These are phyloP conservation scores for Hericium alpestre DNA, from an alignment of 768 basidiomycete species.

Conservation along the genomic window DNA sequence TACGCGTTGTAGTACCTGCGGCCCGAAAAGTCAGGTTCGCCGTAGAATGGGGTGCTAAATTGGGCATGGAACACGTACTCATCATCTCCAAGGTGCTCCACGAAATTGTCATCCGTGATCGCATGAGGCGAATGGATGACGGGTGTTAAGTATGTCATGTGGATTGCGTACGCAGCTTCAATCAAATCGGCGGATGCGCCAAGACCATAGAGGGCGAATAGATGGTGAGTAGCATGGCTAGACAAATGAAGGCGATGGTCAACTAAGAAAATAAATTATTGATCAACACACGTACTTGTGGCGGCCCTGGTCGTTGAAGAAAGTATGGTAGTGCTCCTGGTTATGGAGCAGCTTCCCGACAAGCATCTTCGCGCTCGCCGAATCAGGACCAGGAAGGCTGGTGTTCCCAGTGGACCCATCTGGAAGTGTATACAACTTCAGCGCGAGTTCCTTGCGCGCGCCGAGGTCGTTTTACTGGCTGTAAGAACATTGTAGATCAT, in stretches of 20 bases:
- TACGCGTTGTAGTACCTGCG: conserved; percentile 47
- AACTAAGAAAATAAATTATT: too few species aligned
- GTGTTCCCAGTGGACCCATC: background rate
- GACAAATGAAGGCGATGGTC: background rate
- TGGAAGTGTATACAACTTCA: background rate
- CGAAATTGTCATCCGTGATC: conserved; percentile 39
- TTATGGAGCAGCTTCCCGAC: conserved; percentile 32
- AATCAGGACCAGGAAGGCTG: background rate
- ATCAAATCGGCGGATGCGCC: conserved; percentile 37
- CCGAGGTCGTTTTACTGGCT: too few species aligned
- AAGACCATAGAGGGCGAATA: conserved; percentile 48
- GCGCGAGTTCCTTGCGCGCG: background rate
- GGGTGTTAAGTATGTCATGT: conserved; percentile 26
- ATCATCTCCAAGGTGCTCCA: conserved; percentile 45
- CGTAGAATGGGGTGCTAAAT: too few species aligned
- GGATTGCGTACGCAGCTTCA: conserved; percentile 30
- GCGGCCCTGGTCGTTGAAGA: conserved; percentile 32
- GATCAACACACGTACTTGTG: conserved; percentile 17
- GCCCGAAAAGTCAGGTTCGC: too few species aligned
- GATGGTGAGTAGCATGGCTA: conserved; percentile 48
- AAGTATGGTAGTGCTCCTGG: conserved; percentile 41
- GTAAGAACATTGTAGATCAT: too few species aligned
- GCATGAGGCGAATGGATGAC: conserved; percentile 31
- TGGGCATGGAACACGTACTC: conserved; percentile 25
- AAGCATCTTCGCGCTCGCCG: background rate